Base-by-base conservation (phyloP, 768 basidiomycete species). In the Termitomyces sp. region DNA sequence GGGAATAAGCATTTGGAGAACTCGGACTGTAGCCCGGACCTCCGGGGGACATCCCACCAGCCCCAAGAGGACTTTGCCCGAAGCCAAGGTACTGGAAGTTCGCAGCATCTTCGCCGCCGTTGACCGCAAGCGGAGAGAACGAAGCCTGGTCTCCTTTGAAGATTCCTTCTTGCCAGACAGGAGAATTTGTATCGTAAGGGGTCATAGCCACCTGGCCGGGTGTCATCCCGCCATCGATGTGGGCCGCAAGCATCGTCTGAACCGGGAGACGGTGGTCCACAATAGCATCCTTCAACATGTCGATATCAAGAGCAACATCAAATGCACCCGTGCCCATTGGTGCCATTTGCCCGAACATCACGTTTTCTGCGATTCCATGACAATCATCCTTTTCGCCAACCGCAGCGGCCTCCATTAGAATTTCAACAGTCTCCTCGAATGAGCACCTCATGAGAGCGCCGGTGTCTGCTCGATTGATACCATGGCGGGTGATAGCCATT, bases 341-440 rank as follows among this genome's bases (percentile, higher is more conserved):
- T n/a, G 96, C 96, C 86, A 98, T 91, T 77, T 98, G 97, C 17
- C 97, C 97, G 68, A 99, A 94, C 83, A 99, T 87, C 46, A 99
- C 94, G 69, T 98, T 98, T 81, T 98, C 96, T n/a, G 97, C 97
- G 37, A 99, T 87, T 48, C 96, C 97, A 57, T 93, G 93, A 71
- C 97, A 99, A 67, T 98, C 96, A 65, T 99, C 97, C 74, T 94
- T 93, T 79, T 98, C 96, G 57, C 97, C 97, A 29, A 96, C 91
- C 1, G 96, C 95, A 1, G 97, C 97, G 0, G 97, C 97, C 72
- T 99, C 97, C 90, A 98, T 96, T 59, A 99, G 76, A 68, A 98
- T 98, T 72, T 99, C 97, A 63, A 99, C 97, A 2, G 97, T 99
- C 80, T 98, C 97, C 74, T 99, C 97, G 81, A 99, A 99, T 1